Evolutionary conservation across 2,329 filamentous ascomycete species (phyloP).

Genomic region (Diplocarpon rosae): DNA sequence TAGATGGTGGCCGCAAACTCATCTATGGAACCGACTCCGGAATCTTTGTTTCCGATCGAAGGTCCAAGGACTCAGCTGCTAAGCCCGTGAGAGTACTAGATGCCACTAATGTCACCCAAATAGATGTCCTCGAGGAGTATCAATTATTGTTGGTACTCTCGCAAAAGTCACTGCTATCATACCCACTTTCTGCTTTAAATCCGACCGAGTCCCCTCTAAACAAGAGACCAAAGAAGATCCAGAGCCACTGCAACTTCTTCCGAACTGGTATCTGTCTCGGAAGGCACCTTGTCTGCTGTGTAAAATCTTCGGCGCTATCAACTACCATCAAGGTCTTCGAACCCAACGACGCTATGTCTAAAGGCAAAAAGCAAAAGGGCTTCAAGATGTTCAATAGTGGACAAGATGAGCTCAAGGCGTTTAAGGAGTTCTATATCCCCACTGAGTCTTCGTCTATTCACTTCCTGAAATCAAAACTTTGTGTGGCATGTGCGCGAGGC

Average conservation of each 20-base stretch:
- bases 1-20: slow-evolving; percentile 88
- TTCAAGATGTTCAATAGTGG: slow-evolving; percentile 93
- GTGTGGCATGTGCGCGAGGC: slow-evolving; percentile 86
- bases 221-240: slow-evolving; percentile 89
- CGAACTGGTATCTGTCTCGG: slow-evolving; percentile 92
- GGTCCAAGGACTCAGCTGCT: slow-evolving; percentile 64
- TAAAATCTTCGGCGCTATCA: slow-evolving; percentile 85
- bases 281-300: slow-evolving; percentile 87
- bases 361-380: slow-evolving; percentile 91
- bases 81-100: slow-evolving; percentile 79
- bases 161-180: slow-evolving; percentile 87
- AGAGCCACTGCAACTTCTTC: slow-evolving; percentile 97
- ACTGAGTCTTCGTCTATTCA: slow-evolving; percentile 97
- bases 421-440: slow-evolving; percentile 98
- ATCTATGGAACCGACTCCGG: slow-evolving; percentile 92
- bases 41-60: slow-evolving; percentile 84
- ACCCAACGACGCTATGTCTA: slow-evolving; percentile 87
- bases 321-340: slow-evolving; percentile 99
- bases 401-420: slow-evolving; percentile 90
- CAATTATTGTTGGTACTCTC: slow-evolving; percentile 81
- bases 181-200: slow-evolving; percentile 77
- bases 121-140: slow-evolving; percentile 94
- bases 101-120: slow-evolving; percentile 77
- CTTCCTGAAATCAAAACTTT: slow-evolving; percentile 92
- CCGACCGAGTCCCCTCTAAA: slow-evolving; percentile 68